Base-by-base conservation (phyloP, 441 rosid genomes). In the Croton laevigatus region DNA sequence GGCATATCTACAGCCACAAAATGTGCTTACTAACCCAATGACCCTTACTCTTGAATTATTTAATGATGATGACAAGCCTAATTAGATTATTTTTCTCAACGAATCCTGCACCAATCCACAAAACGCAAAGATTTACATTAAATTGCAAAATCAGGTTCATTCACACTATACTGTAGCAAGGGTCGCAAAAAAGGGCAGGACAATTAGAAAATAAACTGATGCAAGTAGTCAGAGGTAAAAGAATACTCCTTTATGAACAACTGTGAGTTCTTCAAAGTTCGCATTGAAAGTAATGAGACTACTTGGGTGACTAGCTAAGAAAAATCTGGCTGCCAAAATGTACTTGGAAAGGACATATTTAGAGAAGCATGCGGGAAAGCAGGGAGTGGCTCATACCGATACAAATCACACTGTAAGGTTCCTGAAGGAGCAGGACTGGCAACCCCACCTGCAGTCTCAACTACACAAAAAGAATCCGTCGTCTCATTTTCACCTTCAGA, bases 391-490 rank as follows among this genome's bases (percentile, higher is more conserved):
- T 23, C 72, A 38, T 77, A 89, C 98, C 97, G 77, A 70, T 91
- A 94, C 60, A 94, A 81, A 66, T 94, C 97, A 46, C 99, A 94
- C 65, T 91, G 99, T 71, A 90, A 94, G 68, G 97, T 80, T 32
- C 98, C 96, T 0, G 98, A 88, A 3, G 99, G 97, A 3, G 84
- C 97, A 0, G 98, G 98, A 66, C 97, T 92, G 0, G 98, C 99
- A 49, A 94, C 94, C 19, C 99, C 98, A 3, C 99, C 99, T 11
- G 99, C 93, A 58, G 99, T 90, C 80, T 94, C 98, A 51, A 94
- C 85, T 48, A 94, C 81, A 74, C 91, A 90, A 12, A 94, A 75
- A 62, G 71, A 71, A 53, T 80, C 76, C 62, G 65, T 66, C 70
- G 55, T 69, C 72, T 54, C 81, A 16, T 49, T 53, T 70, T 67